These are phyloP conservation scores for Alternaria sp. DNA, from an alignment of 2,329 filamentous ascomycete genomes.

Conservation along the genomic window DNA sequence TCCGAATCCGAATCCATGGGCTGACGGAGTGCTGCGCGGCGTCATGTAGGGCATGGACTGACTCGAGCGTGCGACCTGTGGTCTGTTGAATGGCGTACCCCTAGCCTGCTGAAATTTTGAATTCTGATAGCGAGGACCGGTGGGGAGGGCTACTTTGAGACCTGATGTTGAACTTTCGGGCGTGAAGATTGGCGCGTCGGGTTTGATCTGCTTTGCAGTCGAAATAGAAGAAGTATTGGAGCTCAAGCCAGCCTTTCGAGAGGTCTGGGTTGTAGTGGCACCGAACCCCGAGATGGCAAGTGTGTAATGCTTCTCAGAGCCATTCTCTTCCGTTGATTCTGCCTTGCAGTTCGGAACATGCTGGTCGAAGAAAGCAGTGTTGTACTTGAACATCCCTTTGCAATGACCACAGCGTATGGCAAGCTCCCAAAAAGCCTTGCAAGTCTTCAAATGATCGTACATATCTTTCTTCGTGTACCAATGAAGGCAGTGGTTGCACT, in stretches of 20 bases:
- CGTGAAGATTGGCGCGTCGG: not conserved
- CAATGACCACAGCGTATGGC: not conserved
- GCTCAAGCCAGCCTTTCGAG: not conserved
- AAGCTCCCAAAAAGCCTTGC: constrained; percentile 1
- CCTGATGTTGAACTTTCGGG: not conserved
- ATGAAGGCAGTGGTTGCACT: not conserved
- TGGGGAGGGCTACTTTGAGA: not conserved
- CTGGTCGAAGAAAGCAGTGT: not conserved
- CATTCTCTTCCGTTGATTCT: too few relatives aligned
- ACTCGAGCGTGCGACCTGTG: not conserved
- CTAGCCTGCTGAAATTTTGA: not conserved
- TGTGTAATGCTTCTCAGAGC: not conserved
- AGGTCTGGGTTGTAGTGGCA: not conserved
- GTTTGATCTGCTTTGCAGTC: not conserved
- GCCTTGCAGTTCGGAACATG: not conserved
- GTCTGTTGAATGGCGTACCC: not conserved
- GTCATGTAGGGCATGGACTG: not conserved
- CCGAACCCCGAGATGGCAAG: not conserved
- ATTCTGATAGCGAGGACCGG: not conserved
- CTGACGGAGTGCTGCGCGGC: not conserved
- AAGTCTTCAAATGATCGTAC: not conserved
- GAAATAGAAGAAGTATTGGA: not conserved
- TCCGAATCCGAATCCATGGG: not conserved
- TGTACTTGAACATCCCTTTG: not conserved
- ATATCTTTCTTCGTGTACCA: not conserved